These are phyloP conservation scores for Potentilla sterilis DNA, from an alignment of 306 rosid genomes.

Conservation along the genomic window DNA sequence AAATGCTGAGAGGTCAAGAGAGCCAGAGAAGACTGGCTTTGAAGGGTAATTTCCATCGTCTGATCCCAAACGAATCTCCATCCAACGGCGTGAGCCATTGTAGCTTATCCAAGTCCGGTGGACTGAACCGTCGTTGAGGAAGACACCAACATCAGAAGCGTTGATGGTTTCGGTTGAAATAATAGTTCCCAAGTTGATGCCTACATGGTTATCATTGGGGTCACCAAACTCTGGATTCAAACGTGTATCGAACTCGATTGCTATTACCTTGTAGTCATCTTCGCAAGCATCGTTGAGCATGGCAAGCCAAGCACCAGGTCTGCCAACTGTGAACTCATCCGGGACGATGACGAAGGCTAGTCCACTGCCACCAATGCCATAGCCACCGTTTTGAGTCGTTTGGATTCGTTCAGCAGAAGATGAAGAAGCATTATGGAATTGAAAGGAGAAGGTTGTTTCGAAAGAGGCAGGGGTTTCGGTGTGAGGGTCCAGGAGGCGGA, in stretches of 20 bases:
- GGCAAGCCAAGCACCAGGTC: conserved; percentile 80
- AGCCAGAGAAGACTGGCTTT: conserved; percentile 52
- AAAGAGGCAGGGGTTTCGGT: conserved; percentile 66
- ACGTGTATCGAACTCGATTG: conserved; percentile 68
- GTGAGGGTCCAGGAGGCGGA: conserved; percentile 57
- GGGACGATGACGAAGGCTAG: conserved; percentile 73
- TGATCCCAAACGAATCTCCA: conserved; percentile 55
- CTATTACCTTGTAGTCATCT: conserved; percentile 58
- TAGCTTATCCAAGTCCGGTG: conserved; percentile 55
- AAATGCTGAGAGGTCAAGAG: conserved; percentile 37
- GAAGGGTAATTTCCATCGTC: conserved; percentile 33
- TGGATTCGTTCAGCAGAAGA: not conserved
- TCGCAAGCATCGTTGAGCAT: conserved; percentile 84
- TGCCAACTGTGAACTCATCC: conserved; percentile 78
- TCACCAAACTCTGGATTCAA: conserved; percentile 59
- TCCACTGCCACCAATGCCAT: conserved; percentile 59
- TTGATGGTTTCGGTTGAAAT: conserved; percentile 46
- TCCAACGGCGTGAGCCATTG: conserved; percentile 51
- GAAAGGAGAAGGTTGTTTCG: conserved; percentile 59
- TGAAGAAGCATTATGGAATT: conserved; percentile 34
- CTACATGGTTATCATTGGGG: conserved; percentile 78
- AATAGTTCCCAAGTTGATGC: conserved; percentile 65
- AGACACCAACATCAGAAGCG: conserved; percentile 49
- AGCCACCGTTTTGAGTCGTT: not conserved
- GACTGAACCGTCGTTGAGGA: conserved; percentile 30